Conservation (phyloP, 2,329 filamentous ascomycete genomes). For the Aspergillus tubingensis region DNA sequence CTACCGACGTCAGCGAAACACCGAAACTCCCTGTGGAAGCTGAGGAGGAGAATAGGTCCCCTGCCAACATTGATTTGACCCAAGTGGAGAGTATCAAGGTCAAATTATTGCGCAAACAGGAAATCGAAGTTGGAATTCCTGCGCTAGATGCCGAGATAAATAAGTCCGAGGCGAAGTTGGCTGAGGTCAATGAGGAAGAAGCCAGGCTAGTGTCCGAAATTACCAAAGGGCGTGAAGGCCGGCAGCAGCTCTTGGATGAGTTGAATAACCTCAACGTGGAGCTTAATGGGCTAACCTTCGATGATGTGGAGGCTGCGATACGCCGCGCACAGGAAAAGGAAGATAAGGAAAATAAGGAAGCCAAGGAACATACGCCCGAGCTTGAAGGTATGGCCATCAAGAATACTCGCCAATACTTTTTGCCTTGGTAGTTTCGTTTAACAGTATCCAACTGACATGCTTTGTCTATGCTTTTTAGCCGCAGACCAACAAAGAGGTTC, state of each 20-base stretch:
- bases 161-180: conserved; percentile 38
- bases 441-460: neutral
- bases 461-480: neutral
- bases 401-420: conserved; percentile 17
- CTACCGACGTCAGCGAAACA: conserved; percentile 11
- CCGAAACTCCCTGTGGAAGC: neutral
- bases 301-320: conserved; percentile 44
- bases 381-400: conserved; percentile 15
- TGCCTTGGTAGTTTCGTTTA: neutral
- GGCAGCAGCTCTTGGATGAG: conserved; percentile 50
- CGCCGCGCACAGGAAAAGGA: conserved; percentile 18
- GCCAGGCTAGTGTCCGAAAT: conserved; percentile 49
- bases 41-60: neutral
- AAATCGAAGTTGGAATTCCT: conserved; percentile 52
- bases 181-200: conserved; percentile 36
- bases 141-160: conserved; percentile 49
- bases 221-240: conserved; percentile 44
- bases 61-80: conserved; percentile 22
- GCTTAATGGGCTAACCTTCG: conserved; percentile 49
- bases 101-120: conserved; percentile 47
- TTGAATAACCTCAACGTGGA: conserved; percentile 52
- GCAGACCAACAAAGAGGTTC: neutral
- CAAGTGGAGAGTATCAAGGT: conserved; percentile 36
- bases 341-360: neutral
- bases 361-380: conserved; percentile 16